A percentile compares a stretch with the other conserved stretches of the same genome.
These are phyloP conservation scores for Dillenia suffruticosa DNA, from an alignment of 164 flowering plant species.

Conservation along the genomic window DNA sequence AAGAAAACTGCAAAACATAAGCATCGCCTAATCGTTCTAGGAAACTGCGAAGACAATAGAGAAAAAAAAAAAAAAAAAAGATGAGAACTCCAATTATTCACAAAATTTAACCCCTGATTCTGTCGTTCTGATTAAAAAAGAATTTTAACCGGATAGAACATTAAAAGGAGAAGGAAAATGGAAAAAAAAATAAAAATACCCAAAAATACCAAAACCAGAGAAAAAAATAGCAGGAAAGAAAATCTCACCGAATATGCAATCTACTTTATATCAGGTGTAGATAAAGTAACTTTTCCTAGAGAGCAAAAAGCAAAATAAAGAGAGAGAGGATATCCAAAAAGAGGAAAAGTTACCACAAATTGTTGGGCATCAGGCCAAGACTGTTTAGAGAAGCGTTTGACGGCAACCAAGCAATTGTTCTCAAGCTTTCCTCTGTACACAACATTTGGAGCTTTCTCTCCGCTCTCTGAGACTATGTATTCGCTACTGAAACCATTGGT, in stretches of 20 bases:
- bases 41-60: too few relatives aligned
- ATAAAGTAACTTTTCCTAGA: background rate
- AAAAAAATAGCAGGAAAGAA: background rate
- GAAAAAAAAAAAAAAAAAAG: too few relatives aligned
- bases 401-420: constrained; percentile 49
- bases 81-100: too few relatives aligned
- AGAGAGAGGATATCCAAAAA: too few relatives aligned
- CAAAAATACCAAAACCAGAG: background rate
- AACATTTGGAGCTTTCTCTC: constrained; percentile 82
- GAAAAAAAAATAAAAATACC: background rate
- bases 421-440: constrained; percentile 64
- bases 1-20: too few relatives aligned
- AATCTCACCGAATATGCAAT: background rate
- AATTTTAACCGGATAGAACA: too few relatives aligned
- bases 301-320: constrained; percentile 1
- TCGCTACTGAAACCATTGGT: constrained; percentile 65
- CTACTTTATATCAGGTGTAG: too few relatives aligned
- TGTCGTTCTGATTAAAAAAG: too few relatives aligned
- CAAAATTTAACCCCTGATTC: too few relatives aligned
- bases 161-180: too few relatives aligned
- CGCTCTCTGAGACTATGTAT: constrained; percentile 74
- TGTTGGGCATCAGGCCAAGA: constrained; percentile 87
- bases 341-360: constrained; percentile 38
- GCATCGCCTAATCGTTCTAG: too few relatives aligned
- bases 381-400: constrained; percentile 66